Conservation (phyloP, 129 eudicot species). For the Helianthus tuberosus region DNA sequence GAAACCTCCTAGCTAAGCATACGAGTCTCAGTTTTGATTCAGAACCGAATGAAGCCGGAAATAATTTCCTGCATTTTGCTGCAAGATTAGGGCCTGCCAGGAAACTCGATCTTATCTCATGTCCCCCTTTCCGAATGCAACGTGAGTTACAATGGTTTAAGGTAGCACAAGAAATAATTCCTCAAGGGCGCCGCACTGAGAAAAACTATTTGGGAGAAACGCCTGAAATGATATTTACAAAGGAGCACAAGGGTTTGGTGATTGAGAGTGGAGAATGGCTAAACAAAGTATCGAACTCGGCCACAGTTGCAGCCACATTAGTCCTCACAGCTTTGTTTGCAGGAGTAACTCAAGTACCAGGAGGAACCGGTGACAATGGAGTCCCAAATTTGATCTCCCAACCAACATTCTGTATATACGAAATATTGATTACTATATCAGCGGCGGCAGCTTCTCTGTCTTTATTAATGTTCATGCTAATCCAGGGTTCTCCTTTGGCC, state of each 20-base stretch:
- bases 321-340: neutral
- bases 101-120: neutral
- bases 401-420: too few relatives aligned
- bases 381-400: too few relatives aligned
- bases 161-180: neutral
- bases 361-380: too few relatives aligned
- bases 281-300: neutral
- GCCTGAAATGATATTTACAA: slow-evolving; percentile 13
- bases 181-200: neutral
- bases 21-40: neutral
- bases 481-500: too few relatives aligned
- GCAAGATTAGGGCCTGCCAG: neutral
- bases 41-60: neutral
- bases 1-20: neutral
- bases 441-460: too few relatives aligned
- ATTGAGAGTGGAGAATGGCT: neutral
- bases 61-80: neutral
- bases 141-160: neutral
- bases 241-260: slow-evolving; percentile 1
- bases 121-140: neutral
- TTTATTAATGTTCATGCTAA: too few relatives aligned
- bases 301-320: neutral
- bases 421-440: too few relatives aligned
- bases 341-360: neutral
- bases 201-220: slow-evolving; percentile 12